Base-by-base conservation (phyloP, 139 green algal species). In the Nannochloris sp. region DNA sequence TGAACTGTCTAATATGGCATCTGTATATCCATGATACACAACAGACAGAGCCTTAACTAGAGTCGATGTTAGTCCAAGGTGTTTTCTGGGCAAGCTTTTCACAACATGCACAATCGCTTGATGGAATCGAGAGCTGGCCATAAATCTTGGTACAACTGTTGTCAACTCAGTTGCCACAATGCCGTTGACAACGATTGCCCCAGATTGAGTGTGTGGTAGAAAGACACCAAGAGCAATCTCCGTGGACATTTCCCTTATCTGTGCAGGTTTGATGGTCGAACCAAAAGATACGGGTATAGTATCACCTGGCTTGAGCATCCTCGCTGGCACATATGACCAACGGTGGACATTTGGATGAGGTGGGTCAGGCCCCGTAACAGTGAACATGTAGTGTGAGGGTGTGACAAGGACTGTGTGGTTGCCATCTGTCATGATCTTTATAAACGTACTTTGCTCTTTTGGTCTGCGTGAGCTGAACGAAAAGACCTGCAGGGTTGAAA, bases 131-230 rank as follows among this genome's bases (percentile, higher is more conserved):
- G 25, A 46, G 53, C 53, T 40, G 2, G 53, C 53, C 25, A 40
- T 14, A 36, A 36, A 60, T 14, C 12, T 36, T 40, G 53, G 53
- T 40, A 60, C 53, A 60, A 60, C 11, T 36, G 25, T 60, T 15
- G 53, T 60, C 25, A 60, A 40, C 53, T 60, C 53, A 16, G 53
- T 60, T n/a, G 53, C 53, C 53, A 60, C 53, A 15, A 60, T 40
- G 27, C 53, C 53, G 15, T 60, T 16, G 53, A 60, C 53, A 40
- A 60, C 15, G 14, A 60, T 60, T 36, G 53, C 53, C 14, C 53
- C 53, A 16, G 53, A 36, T 40, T 14, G 12, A 46, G 53, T 60
- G 15, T 60, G 53, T 14, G 53, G 53, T 16, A 60, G 11, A 40
- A 60, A 60, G 27, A 60, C 53, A 15, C 53, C 53, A 60, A 49